Conservation (phyloP, 2,329 filamentous ascomycete genomes). For the Aspergillus awamori region DNA sequence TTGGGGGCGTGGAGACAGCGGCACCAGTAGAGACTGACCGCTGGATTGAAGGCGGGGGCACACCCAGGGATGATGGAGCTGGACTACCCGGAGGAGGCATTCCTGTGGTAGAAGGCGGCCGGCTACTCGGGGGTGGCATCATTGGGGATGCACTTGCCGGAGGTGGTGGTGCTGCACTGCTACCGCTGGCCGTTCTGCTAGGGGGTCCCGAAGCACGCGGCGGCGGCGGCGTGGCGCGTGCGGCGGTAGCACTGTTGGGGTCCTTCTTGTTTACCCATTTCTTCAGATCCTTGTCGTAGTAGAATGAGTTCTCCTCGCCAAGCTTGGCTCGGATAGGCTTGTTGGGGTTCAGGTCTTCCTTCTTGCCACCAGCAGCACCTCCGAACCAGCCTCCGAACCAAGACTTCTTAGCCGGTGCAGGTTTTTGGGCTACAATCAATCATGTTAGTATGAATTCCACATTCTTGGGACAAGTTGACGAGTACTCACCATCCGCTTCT, state of each 20-base stretch:
- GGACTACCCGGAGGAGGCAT: slow-evolving; percentile 37
- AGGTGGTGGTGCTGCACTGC: slow-evolving; percentile 53
- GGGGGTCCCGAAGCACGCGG: slow-evolving; percentile 62
- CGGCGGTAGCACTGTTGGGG: slow-evolving; percentile 62
- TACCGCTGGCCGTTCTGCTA: slow-evolving; percentile 57
- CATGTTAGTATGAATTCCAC: slow-evolving; percentile 50
- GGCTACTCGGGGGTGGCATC: slow-evolving; percentile 27
- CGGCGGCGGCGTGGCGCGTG: slow-evolving; percentile 73
- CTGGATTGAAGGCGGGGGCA: slow-evolving; percentile 33
- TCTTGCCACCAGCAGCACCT: slow-evolving; percentile 52
- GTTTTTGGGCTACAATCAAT: slow-evolving; percentile 40
- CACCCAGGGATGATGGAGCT: slow-evolving; percentile 31
- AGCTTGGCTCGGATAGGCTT: slow-evolving; percentile 86
- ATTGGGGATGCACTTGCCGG: slow-evolving; percentile 27
- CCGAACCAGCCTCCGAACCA: slow-evolving; percentile 86
- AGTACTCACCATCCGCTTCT: slow-evolving; percentile 62
- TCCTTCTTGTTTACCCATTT: slow-evolving; percentile 98
- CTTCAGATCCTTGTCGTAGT: slow-evolving; percentile 93
- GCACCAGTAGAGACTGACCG: slow-evolving; percentile 44
- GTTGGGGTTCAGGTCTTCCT: slow-evolving; percentile 48
- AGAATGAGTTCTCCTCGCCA: slow-evolving; percentile 88
- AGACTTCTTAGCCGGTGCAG: slow-evolving; percentile 42
- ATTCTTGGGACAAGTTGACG: background rate
- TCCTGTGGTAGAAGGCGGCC: slow-evolving; percentile 37
- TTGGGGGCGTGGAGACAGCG: slow-evolving; percentile 39